phyloP scores from a whole-genome alignment of 345 rosid species.

The Streptanthus diversifolius region DNA sequence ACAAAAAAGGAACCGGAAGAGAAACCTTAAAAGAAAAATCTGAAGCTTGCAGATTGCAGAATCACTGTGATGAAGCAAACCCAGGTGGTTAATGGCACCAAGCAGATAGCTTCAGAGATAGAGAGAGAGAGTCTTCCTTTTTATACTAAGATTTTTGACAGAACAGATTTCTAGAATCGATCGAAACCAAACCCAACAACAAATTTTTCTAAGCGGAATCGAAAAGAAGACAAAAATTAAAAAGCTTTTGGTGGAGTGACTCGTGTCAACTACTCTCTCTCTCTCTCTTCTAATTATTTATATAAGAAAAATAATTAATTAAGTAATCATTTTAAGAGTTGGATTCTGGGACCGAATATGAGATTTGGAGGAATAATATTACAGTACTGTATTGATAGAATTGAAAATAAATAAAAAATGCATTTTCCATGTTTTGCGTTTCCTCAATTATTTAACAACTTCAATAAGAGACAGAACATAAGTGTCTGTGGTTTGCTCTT shows the following conservation, averaged over 20 bases:
- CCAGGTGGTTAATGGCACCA: slow-evolving; percentile 6
- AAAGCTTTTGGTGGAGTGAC: slow-evolving; percentile 19
- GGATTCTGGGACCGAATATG: slow-evolving; percentile 19
- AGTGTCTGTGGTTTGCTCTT: slow-evolving; percentile 13
- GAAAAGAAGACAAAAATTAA: neutral
- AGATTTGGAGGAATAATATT: slow-evolving; percentile 5
- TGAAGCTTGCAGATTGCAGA: slow-evolving; percentile 14
- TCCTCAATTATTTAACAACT: slow-evolving; percentile 26
- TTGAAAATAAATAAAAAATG: neutral
- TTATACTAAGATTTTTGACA: neutral
- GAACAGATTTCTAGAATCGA: slow-evolving; percentile 9
- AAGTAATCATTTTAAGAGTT: slow-evolving; percentile 2
- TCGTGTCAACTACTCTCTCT: slow-evolving; percentile 26
- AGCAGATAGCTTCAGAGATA: neutral
- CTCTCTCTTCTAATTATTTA: slow-evolving; percentile 1
- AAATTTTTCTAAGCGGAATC: slow-evolving; percentile 2
- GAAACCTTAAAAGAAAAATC: slow-evolving; percentile 21
- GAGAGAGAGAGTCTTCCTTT: neutral
- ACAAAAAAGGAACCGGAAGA: neutral
- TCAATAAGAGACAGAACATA: slow-evolving; percentile 26
- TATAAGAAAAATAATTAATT: neutral
- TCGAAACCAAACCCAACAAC: slow-evolving; percentile 35
- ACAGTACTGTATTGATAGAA: neutral
- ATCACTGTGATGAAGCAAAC: slow-evolving; percentile 16
- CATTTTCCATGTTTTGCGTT: slow-evolving; percentile 28